Evolutionary conservation across 345 rosid genomes (phyloP).

Genomic region (Erucastrum elatum): DNA sequence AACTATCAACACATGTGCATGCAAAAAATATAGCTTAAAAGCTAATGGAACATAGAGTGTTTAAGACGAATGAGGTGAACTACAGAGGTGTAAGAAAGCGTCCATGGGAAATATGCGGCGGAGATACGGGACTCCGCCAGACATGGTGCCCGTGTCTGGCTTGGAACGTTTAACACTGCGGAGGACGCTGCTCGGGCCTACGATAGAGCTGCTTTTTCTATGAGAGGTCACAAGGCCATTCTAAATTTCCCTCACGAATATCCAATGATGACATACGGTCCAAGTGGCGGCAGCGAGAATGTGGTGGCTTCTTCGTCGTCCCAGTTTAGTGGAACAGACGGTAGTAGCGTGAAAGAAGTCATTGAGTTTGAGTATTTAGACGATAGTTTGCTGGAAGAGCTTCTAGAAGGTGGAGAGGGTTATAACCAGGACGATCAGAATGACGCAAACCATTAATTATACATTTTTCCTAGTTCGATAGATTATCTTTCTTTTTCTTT

Average conservation of each 20-base stretch:
- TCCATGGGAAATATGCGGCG: slow-evolving; percentile 77
- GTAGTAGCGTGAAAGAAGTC: slow-evolving; percentile 43
- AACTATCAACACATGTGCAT: slow-evolving; percentile 19
- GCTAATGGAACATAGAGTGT: slow-evolving; percentile 25
- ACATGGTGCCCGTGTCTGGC: slow-evolving; percentile 71
- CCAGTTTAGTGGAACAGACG: slow-evolving; percentile 10
- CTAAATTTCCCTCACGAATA: slow-evolving; percentile 71
- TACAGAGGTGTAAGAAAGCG: slow-evolving; percentile 72
- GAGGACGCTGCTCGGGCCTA: slow-evolving; percentile 68
- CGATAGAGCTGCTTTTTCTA: slow-evolving; percentile 57
- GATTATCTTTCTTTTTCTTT: neutral
- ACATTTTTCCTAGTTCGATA: neutral
- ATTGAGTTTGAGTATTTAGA: slow-evolving; percentile 82
- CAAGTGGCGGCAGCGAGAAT: slow-evolving; percentile 17
- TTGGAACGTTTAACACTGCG: slow-evolving; percentile 59
- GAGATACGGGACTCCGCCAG: slow-evolving; percentile 78
- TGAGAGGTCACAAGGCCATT: slow-evolving; percentile 59
- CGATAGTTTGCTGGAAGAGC: slow-evolving; percentile 68
- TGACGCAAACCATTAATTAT: slow-evolving; percentile 12
- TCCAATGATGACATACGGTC: slow-evolving; percentile 22
- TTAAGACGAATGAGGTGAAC: slow-evolving; percentile 40
- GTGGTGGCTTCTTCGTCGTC: slow-evolving; percentile 32
- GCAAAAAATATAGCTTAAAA: slow-evolving; percentile 6
- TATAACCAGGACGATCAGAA: slow-evolving; percentile 9
- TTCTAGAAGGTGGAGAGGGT: slow-evolving; percentile 48